Conservation (phyloP, 352 stramenopile genomes). For the Globisporangium nunn region DNA sequence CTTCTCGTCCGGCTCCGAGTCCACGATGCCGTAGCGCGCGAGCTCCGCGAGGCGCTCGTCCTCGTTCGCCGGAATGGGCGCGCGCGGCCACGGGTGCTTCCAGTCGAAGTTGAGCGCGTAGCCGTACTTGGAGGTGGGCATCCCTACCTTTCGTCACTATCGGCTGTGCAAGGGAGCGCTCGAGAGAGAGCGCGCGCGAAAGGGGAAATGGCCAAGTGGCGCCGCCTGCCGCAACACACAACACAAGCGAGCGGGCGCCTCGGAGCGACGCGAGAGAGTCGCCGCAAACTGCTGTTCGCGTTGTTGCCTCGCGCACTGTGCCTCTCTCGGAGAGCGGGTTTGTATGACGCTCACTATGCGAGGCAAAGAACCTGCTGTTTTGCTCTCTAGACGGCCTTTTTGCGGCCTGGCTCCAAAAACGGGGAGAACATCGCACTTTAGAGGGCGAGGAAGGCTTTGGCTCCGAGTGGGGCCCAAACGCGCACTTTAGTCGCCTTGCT, state of each 20-base stretch:
- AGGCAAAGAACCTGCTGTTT: neutral
- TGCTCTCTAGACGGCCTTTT: neutral
- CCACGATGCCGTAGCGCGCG: slow-evolving; percentile 64
- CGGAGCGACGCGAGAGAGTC: neutral
- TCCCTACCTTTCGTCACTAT: neutral
- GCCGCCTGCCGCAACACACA: neutral
- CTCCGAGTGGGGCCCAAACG: too few species aligned
- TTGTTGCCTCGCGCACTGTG: neutral
- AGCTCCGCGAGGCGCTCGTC: slow-evolving; percentile 61
- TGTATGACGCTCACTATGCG: neutral
- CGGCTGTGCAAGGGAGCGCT: too few species aligned
- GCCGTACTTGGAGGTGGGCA: slow-evolving; percentile 37
- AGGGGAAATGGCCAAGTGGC: neutral
- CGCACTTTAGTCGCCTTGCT: too few species aligned
- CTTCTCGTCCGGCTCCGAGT: slow-evolving; percentile 78
- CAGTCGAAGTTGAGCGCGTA: slow-evolving; percentile 82
- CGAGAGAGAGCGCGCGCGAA: neutral
- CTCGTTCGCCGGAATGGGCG: slow-evolving; percentile 63
- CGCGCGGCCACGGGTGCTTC: slow-evolving; percentile 78
- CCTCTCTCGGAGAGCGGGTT: neutral
- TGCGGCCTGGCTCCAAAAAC: neutral
- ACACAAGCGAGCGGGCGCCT: neutral
- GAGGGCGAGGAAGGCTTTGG: too few species aligned
- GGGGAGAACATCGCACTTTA: neutral
- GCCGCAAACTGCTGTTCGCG: too few species aligned